phyloP scores from a whole-genome alignment of 768 basidiomycete genomes.

The Leccinum subtestaceum region DNA sequence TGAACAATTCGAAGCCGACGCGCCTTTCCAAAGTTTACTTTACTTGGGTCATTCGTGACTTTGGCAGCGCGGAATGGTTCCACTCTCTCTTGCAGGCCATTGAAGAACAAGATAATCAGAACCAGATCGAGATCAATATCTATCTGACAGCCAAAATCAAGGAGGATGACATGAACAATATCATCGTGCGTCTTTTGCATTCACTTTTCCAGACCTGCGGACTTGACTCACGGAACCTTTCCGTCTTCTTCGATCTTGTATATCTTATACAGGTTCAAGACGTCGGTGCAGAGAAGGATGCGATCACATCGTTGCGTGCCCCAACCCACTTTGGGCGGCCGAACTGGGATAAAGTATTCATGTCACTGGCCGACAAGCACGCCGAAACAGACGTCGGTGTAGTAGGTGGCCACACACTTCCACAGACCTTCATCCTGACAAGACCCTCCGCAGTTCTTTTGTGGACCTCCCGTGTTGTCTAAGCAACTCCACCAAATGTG shows the following conservation, averaged over 20 bases:
- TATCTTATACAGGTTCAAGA: constrained; percentile 61
- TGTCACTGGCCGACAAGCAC: constrained; percentile 76
- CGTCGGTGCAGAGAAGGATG: constrained; percentile 90
- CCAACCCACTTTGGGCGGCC: constrained; percentile 93
- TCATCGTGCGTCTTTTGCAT: constrained; percentile 54
- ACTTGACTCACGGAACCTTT: constrained; percentile 1
- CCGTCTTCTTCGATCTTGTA: not conserved
- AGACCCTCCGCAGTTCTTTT: constrained; percentile 60
- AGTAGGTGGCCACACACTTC: constrained; percentile 34
- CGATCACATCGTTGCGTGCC: constrained; percentile 83
- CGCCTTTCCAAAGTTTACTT: constrained; percentile 90
- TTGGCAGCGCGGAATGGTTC: constrained; percentile 90
- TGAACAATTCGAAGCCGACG: constrained; percentile 70
- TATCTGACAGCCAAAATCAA: constrained; percentile 90
- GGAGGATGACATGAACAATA: constrained; percentile 92
- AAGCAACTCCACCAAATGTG: constrained; percentile 70
- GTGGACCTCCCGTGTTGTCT: constrained; percentile 74
- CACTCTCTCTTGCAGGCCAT: constrained; percentile 90
- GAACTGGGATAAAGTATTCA: constrained; percentile 77
- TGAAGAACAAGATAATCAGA: constrained; percentile 85
- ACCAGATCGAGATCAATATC: constrained; percentile 90
- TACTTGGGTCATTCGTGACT: constrained; percentile 94
- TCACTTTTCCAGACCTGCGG: not conserved
- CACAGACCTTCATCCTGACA: not conserved
- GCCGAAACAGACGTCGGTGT: constrained; percentile 89